Evolutionary conservation across 1,284 basidiomycete genomes (phyloP), one percentile per base, ranked within the genome.

Genomic region (Malassezia sympodialis): DNA sequence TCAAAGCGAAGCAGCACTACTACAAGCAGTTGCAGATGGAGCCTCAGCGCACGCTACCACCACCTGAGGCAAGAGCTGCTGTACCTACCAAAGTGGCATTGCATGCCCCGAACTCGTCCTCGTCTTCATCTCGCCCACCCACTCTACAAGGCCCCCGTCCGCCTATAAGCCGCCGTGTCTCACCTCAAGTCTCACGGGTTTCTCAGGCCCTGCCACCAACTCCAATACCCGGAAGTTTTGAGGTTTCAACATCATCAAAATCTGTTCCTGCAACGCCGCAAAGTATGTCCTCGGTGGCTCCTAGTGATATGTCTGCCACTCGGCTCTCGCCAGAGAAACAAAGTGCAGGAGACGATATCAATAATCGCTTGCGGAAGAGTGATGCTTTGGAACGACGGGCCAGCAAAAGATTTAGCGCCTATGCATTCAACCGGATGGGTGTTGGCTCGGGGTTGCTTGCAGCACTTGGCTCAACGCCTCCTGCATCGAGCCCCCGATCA

Each of bases 401-500:
- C 3, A 91, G 88, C 24, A 96, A 96, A 73, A 85, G 93, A 0
- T 98, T 93, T 78, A 96, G 90, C 51, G 87, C 87, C 1, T 98
- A 94, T 74, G 89, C 90, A 49, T 88, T 96, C 69, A 86, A 87
- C 62, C 94, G 93, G 77, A 93, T 98, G 84, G 85, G 88, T 8
- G 58, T 69, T 5, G 67, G 68, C 1, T 62, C 45, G 2, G 54
- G 54, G 8, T 23, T 51, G 17, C 30, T 46, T 8, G 23, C 41
- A 4, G 39, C 47, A 14, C 23, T 45, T 4, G 54, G 49, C 11
- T 44, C 47, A 12, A 30, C 37, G 10, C 26, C 50, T 8, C 28
- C 42, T 14, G n/a, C 50, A 5, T 21, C 39, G 11, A 21, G 30
- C 23, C 32, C 50, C 12, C 30, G 40, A 4, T 31, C 23, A 8